phyloP scores from a whole-genome alignment of 2,329 filamentous ascomycete genomes.

The Fusarium citri region DNA sequence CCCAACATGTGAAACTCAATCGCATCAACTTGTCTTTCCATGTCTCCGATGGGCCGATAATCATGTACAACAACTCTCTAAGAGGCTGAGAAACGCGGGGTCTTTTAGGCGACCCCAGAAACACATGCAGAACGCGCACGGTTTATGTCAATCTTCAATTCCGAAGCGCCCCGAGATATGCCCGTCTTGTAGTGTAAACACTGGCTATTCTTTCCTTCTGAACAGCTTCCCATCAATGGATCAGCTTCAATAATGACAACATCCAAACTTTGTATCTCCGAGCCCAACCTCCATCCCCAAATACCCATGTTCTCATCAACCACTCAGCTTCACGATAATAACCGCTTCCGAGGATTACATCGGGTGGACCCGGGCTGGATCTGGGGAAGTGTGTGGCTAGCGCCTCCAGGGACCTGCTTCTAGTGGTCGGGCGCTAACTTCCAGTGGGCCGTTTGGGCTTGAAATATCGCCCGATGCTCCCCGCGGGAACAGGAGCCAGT shows the following conservation, averaged over 20 bases:
- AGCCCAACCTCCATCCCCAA: not conserved
- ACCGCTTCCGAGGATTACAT: slow-evolving; percentile 25
- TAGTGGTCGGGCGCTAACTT: slow-evolving; percentile 33
- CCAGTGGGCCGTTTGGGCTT: slow-evolving; percentile 37
- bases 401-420: slow-evolving; percentile 25
- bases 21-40: not conserved
- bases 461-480: slow-evolving; percentile 39
- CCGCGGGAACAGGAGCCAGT: slow-evolving; percentile 20
- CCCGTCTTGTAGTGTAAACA: not conserved
- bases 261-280: not conserved
- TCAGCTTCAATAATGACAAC: not conserved
- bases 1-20: slow-evolving; percentile 13
- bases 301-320: slow-evolving; percentile 1
- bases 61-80: not conserved
- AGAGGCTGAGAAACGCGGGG: slow-evolving; percentile 20
- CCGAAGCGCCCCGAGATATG: slow-evolving; percentile 27
- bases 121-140: not conserved
- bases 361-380: slow-evolving; percentile 41
- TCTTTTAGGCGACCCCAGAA: not conserved
- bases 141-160: not conserved
- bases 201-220: not conserved
- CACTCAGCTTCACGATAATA: slow-evolving; percentile 23
- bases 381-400: slow-evolving; percentile 30
- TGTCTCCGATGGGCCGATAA: not conserved
- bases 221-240: not conserved